Base-by-base conservation (phyloP, 345 rosid genomes). In the Rhodamnia rubescens region DNA sequence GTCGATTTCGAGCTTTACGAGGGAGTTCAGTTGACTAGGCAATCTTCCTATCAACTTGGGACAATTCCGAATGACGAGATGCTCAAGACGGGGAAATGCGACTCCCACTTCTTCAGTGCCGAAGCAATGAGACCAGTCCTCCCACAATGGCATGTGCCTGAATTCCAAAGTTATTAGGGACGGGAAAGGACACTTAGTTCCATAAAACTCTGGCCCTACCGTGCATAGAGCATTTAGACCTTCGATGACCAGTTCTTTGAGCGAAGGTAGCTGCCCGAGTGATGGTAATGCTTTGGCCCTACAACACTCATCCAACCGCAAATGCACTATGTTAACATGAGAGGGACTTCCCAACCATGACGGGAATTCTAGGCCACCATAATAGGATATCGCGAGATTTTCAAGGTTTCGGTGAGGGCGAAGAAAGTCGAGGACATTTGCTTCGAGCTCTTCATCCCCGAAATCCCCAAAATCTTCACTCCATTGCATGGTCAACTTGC, bases 191-290 rank as follows among this genome's bases (percentile, higher is more conserved):
- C 21, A 16, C 4, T 4, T 21, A 6, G 11, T 36, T 47, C 81
- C 81, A 32, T 74, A 74, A 74, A 74, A 74, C 4, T 74, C 81
- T 0, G 40, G 16, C 1, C 81, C 22, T 74, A 74, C 13, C 10
- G 6, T 24, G 29, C 11, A 4, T 8, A 89, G 21, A 15, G 83
- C 84, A 21, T 64, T 27, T 74, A 87, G n/a, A 32, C 85, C 32
- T 53, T 8, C 53, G 36, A 89, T 83, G 24, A 18, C 16, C 11
- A 89, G 74, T 22, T 85, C 50, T 82, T 78, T 74, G 4, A 89
- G 85, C 12, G 64, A 83, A 12, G 83, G 81, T 40, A 89, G 84
- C 16, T 83, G 85, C 26, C 90, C 90, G 26, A 89, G 83, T 18
- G 89, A 74, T 20, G 90, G 90, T 54, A 89, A 69, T 18, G 29